Percentiles rank a stretch among this genome's conserved stretches.
These are phyloP conservation scores for Claviceps purpurea DNA, from an alignment of 2,329 filamentous ascomycete genomes.

Conservation along the genomic window DNA sequence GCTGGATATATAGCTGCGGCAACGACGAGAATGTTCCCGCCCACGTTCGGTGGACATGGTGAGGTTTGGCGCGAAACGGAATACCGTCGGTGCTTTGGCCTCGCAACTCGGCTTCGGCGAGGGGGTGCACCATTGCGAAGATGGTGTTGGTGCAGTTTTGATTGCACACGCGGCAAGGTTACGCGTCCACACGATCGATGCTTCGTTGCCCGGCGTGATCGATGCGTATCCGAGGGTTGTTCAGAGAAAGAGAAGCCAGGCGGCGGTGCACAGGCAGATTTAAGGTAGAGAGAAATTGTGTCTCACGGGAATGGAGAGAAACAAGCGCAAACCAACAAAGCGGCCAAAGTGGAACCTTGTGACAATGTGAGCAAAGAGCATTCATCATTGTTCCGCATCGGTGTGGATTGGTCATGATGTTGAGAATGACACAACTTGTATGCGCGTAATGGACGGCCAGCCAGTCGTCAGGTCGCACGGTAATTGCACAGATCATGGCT, in stretches of 20 bases:
- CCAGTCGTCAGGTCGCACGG: too few relatives aligned
- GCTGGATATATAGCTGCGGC: slow-evolving; percentile 84
- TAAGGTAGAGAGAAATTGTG: too few relatives aligned
- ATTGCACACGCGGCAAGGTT: not conserved
- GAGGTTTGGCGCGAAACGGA: slow-evolving; percentile 61
- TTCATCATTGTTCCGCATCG: too few relatives aligned
- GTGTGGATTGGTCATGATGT: too few relatives aligned
- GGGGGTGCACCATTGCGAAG: slow-evolving; percentile 25
- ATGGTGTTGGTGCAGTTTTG: not conserved
- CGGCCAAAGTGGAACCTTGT: too few relatives aligned
- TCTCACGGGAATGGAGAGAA: too few relatives aligned
- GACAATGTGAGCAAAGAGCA: too few relatives aligned
- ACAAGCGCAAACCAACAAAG: too few relatives aligned
- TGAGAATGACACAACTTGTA: too few relatives aligned
- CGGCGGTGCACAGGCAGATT: not conserved
- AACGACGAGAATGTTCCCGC: slow-evolving; percentile 80
- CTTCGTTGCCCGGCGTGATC: not conserved
- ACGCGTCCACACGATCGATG: not conserved
- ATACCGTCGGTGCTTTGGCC: slow-evolving; percentile 26
- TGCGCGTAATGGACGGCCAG: too few relatives aligned
- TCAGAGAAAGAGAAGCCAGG: not conserved
- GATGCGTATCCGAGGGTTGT: not conserved
- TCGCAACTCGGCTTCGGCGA: slow-evolving; percentile 20
- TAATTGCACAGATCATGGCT: too few relatives aligned
- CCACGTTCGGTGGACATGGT: slow-evolving; percentile 83